Conservation (phyloP, 306 rosid genomes). For the Datisca glomerata region DNA sequence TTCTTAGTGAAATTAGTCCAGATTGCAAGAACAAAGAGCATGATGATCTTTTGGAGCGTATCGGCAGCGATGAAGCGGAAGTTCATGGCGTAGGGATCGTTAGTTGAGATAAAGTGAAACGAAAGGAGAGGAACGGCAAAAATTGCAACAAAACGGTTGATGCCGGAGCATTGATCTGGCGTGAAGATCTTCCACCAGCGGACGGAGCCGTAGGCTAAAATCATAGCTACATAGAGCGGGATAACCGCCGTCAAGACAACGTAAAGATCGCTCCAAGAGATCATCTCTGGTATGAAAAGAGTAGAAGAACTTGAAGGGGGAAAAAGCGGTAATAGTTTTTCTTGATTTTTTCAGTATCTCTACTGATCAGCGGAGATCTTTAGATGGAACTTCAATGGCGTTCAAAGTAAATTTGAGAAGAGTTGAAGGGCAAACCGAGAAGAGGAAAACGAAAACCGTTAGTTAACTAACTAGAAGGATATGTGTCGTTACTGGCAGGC, state of each 20-base stretch:
- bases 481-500: no score
- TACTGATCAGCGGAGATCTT: no score
- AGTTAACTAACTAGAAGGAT: no score
- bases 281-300: conserved; percentile 29
- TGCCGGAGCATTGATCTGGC: conserved; percentile 98
- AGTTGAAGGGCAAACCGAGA: no score
- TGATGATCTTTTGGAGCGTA: conserved; percentile 81
- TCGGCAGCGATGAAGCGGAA: conserved; percentile 96
- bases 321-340: no score
- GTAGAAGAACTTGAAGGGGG: not conserved
- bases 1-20: conserved; percentile 76
- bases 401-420: no score
- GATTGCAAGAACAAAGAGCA: conserved; percentile 42
- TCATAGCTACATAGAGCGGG: conserved; percentile 94
- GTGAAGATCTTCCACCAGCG: conserved; percentile 99
- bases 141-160: conserved; percentile 90
- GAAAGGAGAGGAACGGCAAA: conserved; percentile 93
- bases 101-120: conserved; percentile 77
- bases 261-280: conserved; percentile 64
- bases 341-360: no score
- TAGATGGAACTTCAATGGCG: no score
- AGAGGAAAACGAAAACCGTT: no score
- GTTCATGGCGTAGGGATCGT: conserved; percentile 78
- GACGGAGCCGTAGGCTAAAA: conserved; percentile 88
- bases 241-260: conserved; percentile 74